These are phyloP conservation scores for Galerina sulciceps DNA, from an alignment of 768 basidiomycete species.

Conservation along the genomic window DNA sequence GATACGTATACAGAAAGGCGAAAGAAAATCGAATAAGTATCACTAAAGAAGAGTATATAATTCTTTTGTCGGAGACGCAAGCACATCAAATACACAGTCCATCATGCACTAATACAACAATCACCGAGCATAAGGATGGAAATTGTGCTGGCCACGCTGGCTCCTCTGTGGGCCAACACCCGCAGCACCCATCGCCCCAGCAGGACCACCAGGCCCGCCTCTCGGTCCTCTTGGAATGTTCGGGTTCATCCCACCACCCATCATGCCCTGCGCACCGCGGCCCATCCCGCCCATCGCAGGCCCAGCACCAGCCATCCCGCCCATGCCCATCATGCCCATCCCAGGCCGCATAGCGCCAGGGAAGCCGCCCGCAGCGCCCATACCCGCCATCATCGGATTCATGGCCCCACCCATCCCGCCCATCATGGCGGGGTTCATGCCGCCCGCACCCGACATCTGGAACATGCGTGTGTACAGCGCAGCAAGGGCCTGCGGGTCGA, in stretches of 20 bases:
- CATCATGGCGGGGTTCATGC: conserved; percentile 65
- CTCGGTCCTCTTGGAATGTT: conserved; percentile 71
- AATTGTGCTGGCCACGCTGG: conserved; percentile 78
- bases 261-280: conserved; percentile 47
- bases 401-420: conserved; percentile 46
- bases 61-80: neutral
- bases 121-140: conserved; percentile 82
- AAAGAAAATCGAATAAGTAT: conserved; percentile 2
- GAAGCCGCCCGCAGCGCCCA: conserved; percentile 31
- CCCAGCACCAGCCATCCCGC: conserved; percentile 43
- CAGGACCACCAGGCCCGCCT: conserved; percentile 56
- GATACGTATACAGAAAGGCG: neutral
- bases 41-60: conserved; percentile 4
- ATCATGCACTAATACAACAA: neutral
- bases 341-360: conserved; percentile 31
- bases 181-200: conserved; percentile 50
- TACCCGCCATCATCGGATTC: conserved; percentile 42
- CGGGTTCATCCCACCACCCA: conserved; percentile 51
- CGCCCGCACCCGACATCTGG: conserved; percentile 71
- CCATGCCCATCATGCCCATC: conserved; percentile 51
- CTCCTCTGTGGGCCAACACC: conserved; percentile 78
- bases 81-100: neutral
- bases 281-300: conserved; percentile 39
- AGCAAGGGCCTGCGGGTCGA: conserved; percentile 92
- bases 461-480: conserved; percentile 96